phyloP scores from a whole-genome alignment of 176 grass and related monocot genomes.

The Tuctoria greenei region DNA sequence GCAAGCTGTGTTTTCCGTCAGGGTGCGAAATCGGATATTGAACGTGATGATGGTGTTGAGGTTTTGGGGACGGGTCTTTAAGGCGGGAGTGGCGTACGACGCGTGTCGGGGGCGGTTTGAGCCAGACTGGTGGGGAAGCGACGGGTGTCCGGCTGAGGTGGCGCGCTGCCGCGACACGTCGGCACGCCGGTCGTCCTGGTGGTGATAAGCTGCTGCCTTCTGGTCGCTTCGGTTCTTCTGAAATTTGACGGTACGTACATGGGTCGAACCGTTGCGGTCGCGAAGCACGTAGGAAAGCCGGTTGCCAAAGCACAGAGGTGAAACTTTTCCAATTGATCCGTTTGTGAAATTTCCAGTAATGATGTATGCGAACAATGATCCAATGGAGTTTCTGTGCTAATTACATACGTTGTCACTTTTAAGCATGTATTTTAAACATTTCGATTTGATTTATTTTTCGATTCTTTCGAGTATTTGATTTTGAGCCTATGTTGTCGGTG shows the following conservation, averaged over 20 bases:
- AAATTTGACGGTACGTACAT: not conserved
- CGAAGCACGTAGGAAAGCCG: not conserved
- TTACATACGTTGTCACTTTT: too few species aligned
- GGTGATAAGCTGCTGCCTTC: slow-evolving; percentile 1
- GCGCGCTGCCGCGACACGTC: slow-evolving; percentile 39
- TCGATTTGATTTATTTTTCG: too few species aligned
- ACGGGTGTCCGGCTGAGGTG: slow-evolving; percentile 58
- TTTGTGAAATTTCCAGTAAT: too few species aligned
- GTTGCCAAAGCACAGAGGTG: too few species aligned
- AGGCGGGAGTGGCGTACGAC: slow-evolving; percentile 9
- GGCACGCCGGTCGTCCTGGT: not conserved
- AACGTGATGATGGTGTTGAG: not conserved
- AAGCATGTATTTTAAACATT: too few species aligned
- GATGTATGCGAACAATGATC: too few species aligned
- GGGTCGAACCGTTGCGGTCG: not conserved
- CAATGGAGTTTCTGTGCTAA: too few species aligned
- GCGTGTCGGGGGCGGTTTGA: slow-evolving; percentile 33
- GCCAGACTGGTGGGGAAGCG: slow-evolving; percentile 21
- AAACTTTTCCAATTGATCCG: too few species aligned
- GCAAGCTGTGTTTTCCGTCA: not conserved
- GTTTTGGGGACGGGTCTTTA: slow-evolving; percentile 26
- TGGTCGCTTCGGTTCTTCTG: slow-evolving; percentile 9
- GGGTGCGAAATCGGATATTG: not conserved
- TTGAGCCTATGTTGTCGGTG: too few species aligned
- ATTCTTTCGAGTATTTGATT: too few species aligned